Base-by-base conservation (phyloP, 768 basidiomycete species). In the Termitomyces sp. region DNA sequence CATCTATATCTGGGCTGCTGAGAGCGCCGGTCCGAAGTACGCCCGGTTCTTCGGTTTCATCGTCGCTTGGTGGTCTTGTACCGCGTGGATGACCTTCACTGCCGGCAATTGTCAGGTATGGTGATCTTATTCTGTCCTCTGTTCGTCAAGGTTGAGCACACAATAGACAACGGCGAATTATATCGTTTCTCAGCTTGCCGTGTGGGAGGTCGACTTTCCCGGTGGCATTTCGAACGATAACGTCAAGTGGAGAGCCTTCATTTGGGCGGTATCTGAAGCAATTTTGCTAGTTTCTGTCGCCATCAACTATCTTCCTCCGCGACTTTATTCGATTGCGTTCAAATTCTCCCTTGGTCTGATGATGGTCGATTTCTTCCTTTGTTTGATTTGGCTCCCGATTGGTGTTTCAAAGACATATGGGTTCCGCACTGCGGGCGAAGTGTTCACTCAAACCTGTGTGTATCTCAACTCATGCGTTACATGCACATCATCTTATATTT, bases 1-100 rank as follows among this genome's bases (percentile, higher is more conserved):
- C 8, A 95, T 97, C 69, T 96, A 95, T 70, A 86, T 94, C 48
- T 96, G 94, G 94, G 90, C 92, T 0, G 93, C 92, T 17, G 93
- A 93, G 67, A 92, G 92, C 65, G 94, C 92, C 5, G 94, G 94
- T 2, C 86, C 86, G 5, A 92, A 90, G 63, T 86, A 91, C 64
- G 92, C 86, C 2, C 81, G 94, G 35, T 89, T 95, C 71, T 83
- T 92, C 61, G 93, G 92, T 0, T 93, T 95, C 73, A 70, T 92
- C 55, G 93, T 95, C 16, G 93, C 93, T 31, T 96, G 90, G 89
- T 96, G 93, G 93, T 79, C 90, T 14, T 87, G 86, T 57, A 94
- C 92, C 1, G 94, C 93, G n/a, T 96, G 94, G 94, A 93, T 93
- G 83, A 95, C 94, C 0, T 96, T 95, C 63, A 80, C 85, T 40